A percentile compares a stretch with the other conserved stretches of the same genome.
Evolutionary conservation across 805 yeast species (phyloP).

Genomic region (Danielozyma ontarioensis): DNA sequence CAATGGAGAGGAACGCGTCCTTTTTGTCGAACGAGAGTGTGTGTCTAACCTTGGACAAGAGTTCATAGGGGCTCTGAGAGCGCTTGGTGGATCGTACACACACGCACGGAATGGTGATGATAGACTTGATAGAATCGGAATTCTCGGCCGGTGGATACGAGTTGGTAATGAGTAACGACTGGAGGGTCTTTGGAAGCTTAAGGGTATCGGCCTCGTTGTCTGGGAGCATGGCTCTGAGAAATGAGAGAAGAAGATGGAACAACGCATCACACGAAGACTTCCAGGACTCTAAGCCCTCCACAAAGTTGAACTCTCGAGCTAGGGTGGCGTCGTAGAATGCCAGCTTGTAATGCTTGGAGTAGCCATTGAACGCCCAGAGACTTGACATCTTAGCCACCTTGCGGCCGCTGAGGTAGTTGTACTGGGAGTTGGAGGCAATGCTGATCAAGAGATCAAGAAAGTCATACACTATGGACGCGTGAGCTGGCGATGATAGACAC

Average conservation of each 20-base stretch:
- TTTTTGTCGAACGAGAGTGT: slow-evolving; percentile 67
- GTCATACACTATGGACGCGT: slow-evolving; percentile 85
- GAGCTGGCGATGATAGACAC: slow-evolving; percentile 77
- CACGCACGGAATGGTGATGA: slow-evolving; percentile 57
- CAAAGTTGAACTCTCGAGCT: slow-evolving; percentile 38
- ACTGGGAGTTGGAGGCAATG: slow-evolving; percentile 71
- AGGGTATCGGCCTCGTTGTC: slow-evolving; percentile 54
- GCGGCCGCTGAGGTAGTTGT: slow-evolving; percentile 73
- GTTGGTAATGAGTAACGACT: slow-evolving; percentile 56
- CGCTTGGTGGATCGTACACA: slow-evolving; percentile 49
- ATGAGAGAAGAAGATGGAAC: slow-evolving; percentile 73
- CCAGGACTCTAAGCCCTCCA: slow-evolving; percentile 74
- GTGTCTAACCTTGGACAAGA: slow-evolving; percentile 44
- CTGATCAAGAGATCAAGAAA: slow-evolving; percentile 77
- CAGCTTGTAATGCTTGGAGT: slow-evolving; percentile 20
- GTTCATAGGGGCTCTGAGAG: slow-evolving; percentile 48
- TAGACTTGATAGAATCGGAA: slow-evolving; percentile 28
- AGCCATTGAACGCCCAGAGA: slow-evolving; percentile 76
- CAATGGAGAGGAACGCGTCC: slow-evolving; percentile 64
- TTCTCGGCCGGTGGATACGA: slow-evolving; percentile 68
- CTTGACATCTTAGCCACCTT: slow-evolving; percentile 80
- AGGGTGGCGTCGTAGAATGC: slow-evolving; percentile 36
- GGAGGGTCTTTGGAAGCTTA: slow-evolving; percentile 62
- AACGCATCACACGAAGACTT: slow-evolving; percentile 78
- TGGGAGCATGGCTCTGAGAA: slow-evolving; percentile 73